phyloP scores from a whole-genome alignment of 2,329 filamentous ascomycete species.

The Colletotrichum sidae region DNA sequence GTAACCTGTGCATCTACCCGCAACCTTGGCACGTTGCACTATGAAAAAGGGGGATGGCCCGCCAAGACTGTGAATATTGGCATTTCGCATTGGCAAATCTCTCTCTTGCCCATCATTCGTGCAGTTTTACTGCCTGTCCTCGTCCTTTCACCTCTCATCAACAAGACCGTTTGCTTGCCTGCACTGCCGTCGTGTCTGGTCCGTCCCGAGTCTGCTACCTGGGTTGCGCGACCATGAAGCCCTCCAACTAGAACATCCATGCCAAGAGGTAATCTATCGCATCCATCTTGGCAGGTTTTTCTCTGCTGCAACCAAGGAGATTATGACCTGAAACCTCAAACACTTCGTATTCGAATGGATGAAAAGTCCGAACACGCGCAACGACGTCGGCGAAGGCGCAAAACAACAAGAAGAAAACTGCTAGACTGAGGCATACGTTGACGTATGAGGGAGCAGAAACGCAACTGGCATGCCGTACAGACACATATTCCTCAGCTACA shows the following conservation, averaged over 20 bases:
- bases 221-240: background rate
- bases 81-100: slow-evolving; percentile 22
- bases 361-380: slow-evolving; percentile 2
- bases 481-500: too few species aligned
- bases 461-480: too few species aligned
- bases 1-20: slow-evolving; percentile 11
- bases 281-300: slow-evolving; percentile 16
- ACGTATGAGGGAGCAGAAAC: too few species aligned
- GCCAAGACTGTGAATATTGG: slow-evolving; percentile 30
- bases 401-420: background rate
- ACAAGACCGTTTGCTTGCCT: background rate
- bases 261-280: slow-evolving; percentile 24
- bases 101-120: slow-evolving; percentile 19
- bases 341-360: slow-evolving; percentile 11
- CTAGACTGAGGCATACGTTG: too few species aligned
- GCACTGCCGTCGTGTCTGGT: background rate
- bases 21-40: slow-evolving; percentile 33
- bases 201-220: too few species aligned
- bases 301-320: slow-evolving; percentile 7
- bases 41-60: slow-evolving; percentile 28
- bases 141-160: background rate
- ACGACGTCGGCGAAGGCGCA: too few species aligned
- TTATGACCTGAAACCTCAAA: slow-evolving; percentile 11
- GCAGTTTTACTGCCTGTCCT: background rate
- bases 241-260: background rate